Base-by-base conservation (phyloP, 495 filamentous ascomycete genomes). In the Aspergillus ostianus region DNA sequence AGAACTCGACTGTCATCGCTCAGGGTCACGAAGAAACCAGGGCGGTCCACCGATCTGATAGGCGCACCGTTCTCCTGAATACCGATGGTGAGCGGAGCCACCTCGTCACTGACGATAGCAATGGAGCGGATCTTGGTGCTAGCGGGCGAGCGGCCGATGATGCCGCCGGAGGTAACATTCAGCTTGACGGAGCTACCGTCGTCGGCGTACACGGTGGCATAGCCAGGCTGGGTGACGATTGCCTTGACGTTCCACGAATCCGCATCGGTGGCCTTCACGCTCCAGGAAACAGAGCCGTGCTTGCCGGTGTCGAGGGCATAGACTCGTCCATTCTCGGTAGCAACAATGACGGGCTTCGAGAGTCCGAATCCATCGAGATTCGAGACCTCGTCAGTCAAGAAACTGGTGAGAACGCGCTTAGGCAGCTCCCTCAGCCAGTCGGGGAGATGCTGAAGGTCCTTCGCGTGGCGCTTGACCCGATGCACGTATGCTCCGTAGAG, bases 281-380 rank as follows among this genome's bases (percentile, higher is more conserved):
- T 84, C 93, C 93, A 97, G 10, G 89, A 74, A n/a, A 95, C 76
- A 21, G 79, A 77, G 7, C 91, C 92, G 44, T 88, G 82, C 51
- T 86, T 88, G 8, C 88, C 91, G 44, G 85, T 81, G 67, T 96
- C 87, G 32, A 98, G 78, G 8, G 86, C 89, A 58, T 90, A 89
- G 8, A 98, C 71, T 54, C 90, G 85, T 9, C 93, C 93, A 56
- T 84, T 85, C 58, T 85, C 80, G 8, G 93, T 97, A 7, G 90
- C 93, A 48, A 95, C 80, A 60, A 97, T 78, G 7, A 88, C 83
- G 32, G 93, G 75, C 71, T 95, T 96, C 59, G 87, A 83, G 67
- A 96, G 90, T 27, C 93, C 94, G 69, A 97, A 98, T 67, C 82
- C 85, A 67, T 97, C 91, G 13, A 87, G 76, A 13, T 80, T 76